Conservation (phyloP, 495 filamentous ascomycete species). For the Aspergillus coremiiformis region DNA sequence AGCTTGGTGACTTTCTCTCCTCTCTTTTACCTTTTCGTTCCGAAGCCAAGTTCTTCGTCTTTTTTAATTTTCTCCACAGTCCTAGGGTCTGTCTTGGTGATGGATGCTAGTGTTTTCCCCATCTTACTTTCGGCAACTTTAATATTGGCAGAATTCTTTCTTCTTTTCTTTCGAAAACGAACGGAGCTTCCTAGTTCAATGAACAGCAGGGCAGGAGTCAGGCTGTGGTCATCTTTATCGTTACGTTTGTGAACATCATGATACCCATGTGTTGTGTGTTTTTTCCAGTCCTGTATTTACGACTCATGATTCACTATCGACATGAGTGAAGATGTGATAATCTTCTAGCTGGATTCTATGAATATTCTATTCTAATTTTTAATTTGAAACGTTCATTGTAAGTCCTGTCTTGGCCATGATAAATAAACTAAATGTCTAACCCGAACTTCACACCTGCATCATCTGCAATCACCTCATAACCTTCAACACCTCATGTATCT, state of each 20-base stretch:
- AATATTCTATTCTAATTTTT: background rate
- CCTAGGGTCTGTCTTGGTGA: background rate
- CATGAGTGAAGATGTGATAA: background rate
- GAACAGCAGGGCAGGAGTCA: background rate
- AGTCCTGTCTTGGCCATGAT: background rate
- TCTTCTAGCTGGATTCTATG: background rate
- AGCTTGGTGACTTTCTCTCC: constrained; percentile 26
- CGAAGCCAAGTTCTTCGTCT: background rate
- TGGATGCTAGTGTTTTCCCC: background rate
- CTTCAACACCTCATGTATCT: constrained; percentile 26
- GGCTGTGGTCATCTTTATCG: background rate
- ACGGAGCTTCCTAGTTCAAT: background rate
- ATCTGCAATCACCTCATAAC: constrained; percentile 10
- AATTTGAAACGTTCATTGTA: background rate
- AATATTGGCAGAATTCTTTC: background rate
- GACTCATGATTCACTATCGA: background rate
- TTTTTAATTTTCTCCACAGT: background rate
- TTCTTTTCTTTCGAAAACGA: background rate
- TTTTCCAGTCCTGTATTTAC: constrained; percentile 2
- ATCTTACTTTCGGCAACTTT: background rate
- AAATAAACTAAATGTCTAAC: constrained; percentile 9
- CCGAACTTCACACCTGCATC: constrained; percentile 9
- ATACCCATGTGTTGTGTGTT: constrained; percentile 22
- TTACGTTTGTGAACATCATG: constrained; percentile 7
- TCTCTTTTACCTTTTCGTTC: background rate